Base-by-base conservation (phyloP, 2,329 filamentous ascomycete species). In the Diplodia seriata region DNA sequence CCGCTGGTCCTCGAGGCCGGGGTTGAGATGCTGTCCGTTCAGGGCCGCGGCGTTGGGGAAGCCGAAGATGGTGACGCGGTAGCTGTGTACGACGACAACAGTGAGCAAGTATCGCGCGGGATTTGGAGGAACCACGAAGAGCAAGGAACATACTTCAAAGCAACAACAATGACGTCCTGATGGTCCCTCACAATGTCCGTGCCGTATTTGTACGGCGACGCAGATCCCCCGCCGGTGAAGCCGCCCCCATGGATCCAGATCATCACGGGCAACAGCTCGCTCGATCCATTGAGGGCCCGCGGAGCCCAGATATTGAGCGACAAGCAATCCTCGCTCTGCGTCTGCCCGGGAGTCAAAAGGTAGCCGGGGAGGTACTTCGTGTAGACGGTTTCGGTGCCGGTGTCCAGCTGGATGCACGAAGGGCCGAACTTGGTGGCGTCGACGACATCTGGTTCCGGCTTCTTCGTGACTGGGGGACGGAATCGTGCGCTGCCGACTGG, bases 191-290 rank as follows among this genome's bases (percentile, higher is more conserved):
- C 72, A 33, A 70, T 73, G 62, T 78, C 70, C 18, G 56, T 61
- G 15, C 79, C 80, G 67, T 77, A 75, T 59, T 78, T 79, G 69
- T 78, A 78, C 4, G 78, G 75, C 4, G 73, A 78, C 56, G 79
- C 73, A 2, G 78, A 74, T 40, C 74, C 73, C n/a, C 78, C 76
- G 54, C 74, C 70, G 11, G 75, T 72, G 55, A 79, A 82, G 5
- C 77, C 80, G 77, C 80, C 80, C 47, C 81, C 81, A 68, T 82
- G 77, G 63, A 83, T 74, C 63, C 77, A 79, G 2, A 83, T 74
- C 36, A 82, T 71, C 6, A 83, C 78, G 1, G 80, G 76, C 43
- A 79, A 76, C 18, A 72, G 69, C 14, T 67, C 68, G 54, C 72
- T 65, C 15, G 71, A 56, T 4, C 71, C 69, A 15, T 71, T 72